These are phyloP conservation scores for Scutellaria barbata DNA, from an alignment of 257 asterid species.

Conservation along the genomic window DNA sequence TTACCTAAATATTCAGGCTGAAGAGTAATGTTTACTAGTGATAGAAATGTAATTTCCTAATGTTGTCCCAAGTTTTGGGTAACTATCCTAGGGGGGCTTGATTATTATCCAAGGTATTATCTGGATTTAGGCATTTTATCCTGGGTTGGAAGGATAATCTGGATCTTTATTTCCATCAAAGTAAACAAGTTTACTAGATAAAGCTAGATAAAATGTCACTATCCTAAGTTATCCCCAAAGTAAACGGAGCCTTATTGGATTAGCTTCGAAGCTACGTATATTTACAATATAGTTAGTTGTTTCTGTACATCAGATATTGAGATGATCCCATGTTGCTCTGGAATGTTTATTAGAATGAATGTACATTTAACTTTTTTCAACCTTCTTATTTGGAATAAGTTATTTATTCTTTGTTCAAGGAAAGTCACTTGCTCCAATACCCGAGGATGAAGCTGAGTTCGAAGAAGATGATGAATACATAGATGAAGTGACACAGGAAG, in stretches of 20 bases:
- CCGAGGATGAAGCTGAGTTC: constrained; percentile 86
- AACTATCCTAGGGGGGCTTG: no score
- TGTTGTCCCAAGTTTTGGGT: no score
- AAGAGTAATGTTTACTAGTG: no score
- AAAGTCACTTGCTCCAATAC: constrained; percentile 98
- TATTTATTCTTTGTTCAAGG: constrained; percentile 66
- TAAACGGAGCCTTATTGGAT: background rate
- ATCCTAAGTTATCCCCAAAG: no score
- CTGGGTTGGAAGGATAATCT: no score
- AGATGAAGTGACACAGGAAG: constrained; percentile 40
- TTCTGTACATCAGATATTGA: background rate
- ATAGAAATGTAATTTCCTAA: no score
- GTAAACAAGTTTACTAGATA: no score
- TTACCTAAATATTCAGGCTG: no score
- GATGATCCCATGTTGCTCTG: constrained; percentile 3
- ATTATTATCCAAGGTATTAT: no score
- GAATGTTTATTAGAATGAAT: constrained; percentile 4
- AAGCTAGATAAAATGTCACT: no score
- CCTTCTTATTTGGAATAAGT: constrained; percentile 16
- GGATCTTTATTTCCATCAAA: no score
- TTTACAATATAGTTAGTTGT: background rate
- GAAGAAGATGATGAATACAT: constrained; percentile 63
- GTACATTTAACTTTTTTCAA: constrained; percentile 17
- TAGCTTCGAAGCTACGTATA: background rate
- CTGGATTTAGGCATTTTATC: no score